Evolutionary conservation across 2,329 filamentous ascomycete species (phyloP).

Genomic region (Fusarium setosum): DNA sequence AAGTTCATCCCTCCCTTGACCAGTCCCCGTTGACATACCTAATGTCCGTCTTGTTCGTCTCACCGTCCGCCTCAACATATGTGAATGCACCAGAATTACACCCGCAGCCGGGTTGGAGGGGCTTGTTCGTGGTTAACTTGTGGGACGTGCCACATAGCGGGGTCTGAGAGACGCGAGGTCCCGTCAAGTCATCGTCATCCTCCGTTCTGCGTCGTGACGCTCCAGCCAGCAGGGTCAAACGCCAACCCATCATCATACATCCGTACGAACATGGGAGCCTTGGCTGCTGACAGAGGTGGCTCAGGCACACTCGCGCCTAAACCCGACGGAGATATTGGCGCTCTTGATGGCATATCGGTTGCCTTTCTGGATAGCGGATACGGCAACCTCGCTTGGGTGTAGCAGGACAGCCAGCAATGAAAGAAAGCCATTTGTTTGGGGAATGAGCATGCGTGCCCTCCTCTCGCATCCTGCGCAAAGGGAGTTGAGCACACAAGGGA

Average conservation of each 20-base stretch:
- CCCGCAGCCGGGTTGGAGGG: slow-evolving; percentile 9
- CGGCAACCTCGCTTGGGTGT: not conserved
- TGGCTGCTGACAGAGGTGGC: not conserved
- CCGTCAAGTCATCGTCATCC: slow-evolving; percentile 28
- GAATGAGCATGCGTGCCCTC: not conserved
- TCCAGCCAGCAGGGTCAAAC: not conserved
- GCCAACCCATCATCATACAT: not conserved
- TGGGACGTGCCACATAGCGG: slow-evolving; percentile 21
- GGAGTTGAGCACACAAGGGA: not conserved
- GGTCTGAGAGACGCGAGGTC: slow-evolving; percentile 1
- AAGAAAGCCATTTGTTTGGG: not conserved
- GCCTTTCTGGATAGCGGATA: not conserved
- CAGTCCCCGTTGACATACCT: slow-evolving; percentile 1
- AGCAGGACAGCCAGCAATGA: not conserved
- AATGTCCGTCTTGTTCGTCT: not conserved
- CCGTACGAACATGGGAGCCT: not conserved
- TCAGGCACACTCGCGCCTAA: not conserved
- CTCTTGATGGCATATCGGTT: not conserved
- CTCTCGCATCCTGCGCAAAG: not conserved
- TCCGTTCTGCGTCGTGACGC: not conserved
- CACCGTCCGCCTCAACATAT: not conserved
- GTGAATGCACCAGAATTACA: slow-evolving; percentile 14
- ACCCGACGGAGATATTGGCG: not conserved
- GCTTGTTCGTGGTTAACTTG: slow-evolving; percentile 2
- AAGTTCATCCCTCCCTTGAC: slow-evolving; percentile 4